Conservation (phyloP, 2,329 filamentous ascomycete species). For the Colletotrichum cuscutae region DNA sequence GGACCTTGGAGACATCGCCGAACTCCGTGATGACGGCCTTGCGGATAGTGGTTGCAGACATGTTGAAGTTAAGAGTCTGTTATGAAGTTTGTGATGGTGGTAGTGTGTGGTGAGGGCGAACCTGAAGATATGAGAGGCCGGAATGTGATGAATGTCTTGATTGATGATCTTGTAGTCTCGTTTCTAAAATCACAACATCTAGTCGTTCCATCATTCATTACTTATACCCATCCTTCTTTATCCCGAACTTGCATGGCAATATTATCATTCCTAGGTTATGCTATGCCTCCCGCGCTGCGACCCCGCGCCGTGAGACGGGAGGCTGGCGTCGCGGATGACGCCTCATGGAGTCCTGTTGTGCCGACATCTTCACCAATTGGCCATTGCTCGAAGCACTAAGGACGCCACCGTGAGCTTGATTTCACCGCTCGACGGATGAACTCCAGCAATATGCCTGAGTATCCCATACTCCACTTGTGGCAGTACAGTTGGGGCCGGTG, state of each 20-base stretch:
- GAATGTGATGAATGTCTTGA: neutral
- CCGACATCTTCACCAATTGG: neutral
- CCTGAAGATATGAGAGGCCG: neutral
- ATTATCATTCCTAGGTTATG: neutral
- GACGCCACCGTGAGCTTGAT: neutral
- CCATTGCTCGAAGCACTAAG: neutral
- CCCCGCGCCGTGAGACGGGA: neutral
- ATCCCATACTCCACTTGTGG: neutral
- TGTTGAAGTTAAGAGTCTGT: neutral
- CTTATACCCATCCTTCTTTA: neutral
- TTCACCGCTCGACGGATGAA: neutral
- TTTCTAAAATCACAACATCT: neutral
- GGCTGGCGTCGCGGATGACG: neutral
- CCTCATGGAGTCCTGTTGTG: neutral
- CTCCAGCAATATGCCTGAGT: too few species aligned
- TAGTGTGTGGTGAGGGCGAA: neutral
- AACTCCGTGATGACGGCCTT: slow-evolving; percentile 56
- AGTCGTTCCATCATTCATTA: neutral
- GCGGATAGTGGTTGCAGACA: slow-evolving; percentile 45
- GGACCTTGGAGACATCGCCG: slow-evolving; percentile 51
- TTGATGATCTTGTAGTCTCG: neutral
- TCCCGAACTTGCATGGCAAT: neutral
- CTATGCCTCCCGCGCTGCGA: neutral
- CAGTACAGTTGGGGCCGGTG: neutral
- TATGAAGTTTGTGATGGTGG: neutral